Evolutionary conservation across 2,329 filamentous ascomycete species (phyloP), one percentile per base, ranked within the genome.

Genomic region (Chaetomium strumarium): DNA sequence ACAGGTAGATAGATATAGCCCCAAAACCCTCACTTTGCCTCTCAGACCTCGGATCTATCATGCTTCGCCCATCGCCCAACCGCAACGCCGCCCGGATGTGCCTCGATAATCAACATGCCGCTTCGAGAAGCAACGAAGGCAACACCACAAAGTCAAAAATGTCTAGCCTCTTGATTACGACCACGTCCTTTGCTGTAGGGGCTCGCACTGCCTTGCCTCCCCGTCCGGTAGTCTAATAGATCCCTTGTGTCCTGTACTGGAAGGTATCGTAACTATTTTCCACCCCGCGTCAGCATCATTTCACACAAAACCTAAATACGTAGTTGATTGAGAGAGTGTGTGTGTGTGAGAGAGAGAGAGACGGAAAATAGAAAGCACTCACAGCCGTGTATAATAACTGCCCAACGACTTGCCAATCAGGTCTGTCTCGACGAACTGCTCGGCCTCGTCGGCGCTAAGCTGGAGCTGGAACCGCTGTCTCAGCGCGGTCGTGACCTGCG

Each of bases 331-430:
- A n/a, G n/a, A n/a, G n/a, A n/a, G n/a, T n/a, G n/a, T n/a, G n/a
- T n/a, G 11, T 11, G n/a, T 4, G 5, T 13, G 2, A 34, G 33
- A 10, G 19, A 14, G 12, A 34, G 10, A 34, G 42, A 19, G 41
- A 14, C 14, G 30, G 11, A 29, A 11, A 8, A 11, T 5, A n/a
- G 31, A 17, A 5, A 12, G 24, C 17, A 69, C 86, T 76, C 73
- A 90, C 83, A 91, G 78, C 73, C 88, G 81, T 66, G 88, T 92
- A 68, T 91, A 92, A 71, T 93, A 93, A 69, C 88, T 92, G 57
- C 88, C 88, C 61, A 88, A 78, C 58, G 86, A 89, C 77, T 93
- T 93, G 58, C 75, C 83, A 61, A 93, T 80, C 63, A 93, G 71
- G 66, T 91, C 88, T 34, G 77, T 84, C 66, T 93, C 88, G 16